A percentile compares a stretch with the other conserved stretches of the same genome.
These are phyloP conservation scores for Aureoboletus auriporus DNA, from an alignment of 768 basidiomycete genomes.

Conservation along the genomic window DNA sequence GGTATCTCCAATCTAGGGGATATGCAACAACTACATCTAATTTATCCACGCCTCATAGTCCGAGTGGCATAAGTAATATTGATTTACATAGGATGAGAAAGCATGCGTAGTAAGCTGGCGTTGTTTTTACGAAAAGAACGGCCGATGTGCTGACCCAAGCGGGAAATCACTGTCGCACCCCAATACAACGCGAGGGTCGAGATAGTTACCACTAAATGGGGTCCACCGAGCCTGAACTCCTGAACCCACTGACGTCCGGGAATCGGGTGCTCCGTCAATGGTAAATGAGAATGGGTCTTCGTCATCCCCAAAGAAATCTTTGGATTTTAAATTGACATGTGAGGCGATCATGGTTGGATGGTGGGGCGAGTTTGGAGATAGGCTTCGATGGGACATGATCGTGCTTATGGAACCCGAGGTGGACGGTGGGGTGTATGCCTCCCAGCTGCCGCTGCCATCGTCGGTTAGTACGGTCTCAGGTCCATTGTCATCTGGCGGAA, in stretches of 20 bases:
- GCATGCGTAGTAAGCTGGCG: neutral
- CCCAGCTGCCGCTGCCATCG: conserved; percentile 51
- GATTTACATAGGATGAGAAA: too few species aligned
- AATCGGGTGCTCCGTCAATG: conserved; percentile 15
- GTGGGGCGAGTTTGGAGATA: conserved; percentile 25
- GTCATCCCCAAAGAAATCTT: conserved; percentile 41
- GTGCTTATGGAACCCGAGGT: conserved; percentile 48
- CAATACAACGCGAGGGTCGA: conserved; percentile 30
- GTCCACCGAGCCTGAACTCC: conserved; percentile 19
- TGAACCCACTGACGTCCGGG: conserved; percentile 13
- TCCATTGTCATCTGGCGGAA: conserved; percentile 46
- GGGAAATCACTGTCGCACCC: conserved; percentile 37
- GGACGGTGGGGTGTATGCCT: conserved; percentile 59
- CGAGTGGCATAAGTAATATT: too few species aligned
- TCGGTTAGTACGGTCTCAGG: conserved; percentile 50
- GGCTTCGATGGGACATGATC: conserved; percentile 40
- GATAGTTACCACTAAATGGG: conserved; percentile 29
- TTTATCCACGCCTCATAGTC: too few species aligned
- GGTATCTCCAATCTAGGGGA: conserved; percentile 22
- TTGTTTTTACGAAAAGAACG: conserved; percentile 25
- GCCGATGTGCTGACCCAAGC: conserved; percentile 43
- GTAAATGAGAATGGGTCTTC: conserved; percentile 50
- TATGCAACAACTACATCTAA: conserved; percentile 4
- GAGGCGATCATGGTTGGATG: conserved; percentile 30
- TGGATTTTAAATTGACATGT: conserved; percentile 31